Percentiles rank a stretch among this genome's conserved stretches.
phyloP scores from a whole-genome alignment of 352 stramenopile species.

The Phytophthora quininea region DNA sequence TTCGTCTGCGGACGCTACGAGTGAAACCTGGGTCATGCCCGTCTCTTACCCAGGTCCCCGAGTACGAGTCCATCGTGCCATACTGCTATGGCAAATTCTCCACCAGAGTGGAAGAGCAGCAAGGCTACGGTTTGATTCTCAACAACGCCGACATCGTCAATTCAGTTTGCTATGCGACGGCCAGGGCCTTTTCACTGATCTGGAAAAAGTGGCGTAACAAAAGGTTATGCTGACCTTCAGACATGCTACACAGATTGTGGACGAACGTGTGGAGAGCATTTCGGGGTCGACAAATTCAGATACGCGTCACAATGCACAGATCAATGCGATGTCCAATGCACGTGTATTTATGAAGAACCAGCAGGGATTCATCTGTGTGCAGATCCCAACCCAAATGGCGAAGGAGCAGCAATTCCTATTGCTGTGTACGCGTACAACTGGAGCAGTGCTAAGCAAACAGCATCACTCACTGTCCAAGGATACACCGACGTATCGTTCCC shows the following conservation, averaged over 20 bases:
- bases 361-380: conserved; percentile 48
- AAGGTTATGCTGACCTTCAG: conserved; percentile 55
- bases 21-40: conserved; percentile 61
- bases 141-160: conserved; percentile 61
- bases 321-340: conserved; percentile 62
- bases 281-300: conserved; percentile 62
- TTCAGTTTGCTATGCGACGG: conserved; percentile 49
- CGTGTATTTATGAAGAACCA: conserved; percentile 71
- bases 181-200: conserved; percentile 53
- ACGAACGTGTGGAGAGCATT: conserved; percentile 47
- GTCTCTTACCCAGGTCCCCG: conserved; percentile 50
- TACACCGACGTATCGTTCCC: conserved; percentile 50
- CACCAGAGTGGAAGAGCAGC: conserved; percentile 35
- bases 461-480: conserved; percentile 23
- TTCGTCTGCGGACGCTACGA: conserved; percentile 61
- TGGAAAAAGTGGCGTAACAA: conserved; percentile 31
- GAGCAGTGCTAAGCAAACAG: conserved; percentile 33
- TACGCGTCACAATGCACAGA: conserved; percentile 49
- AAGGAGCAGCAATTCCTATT: conserved; percentile 32
- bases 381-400: conserved; percentile 59
- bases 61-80: conserved; percentile 65
- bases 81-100: conserved; percentile 70
- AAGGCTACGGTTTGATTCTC: conserved; percentile 60
- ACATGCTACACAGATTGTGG: conserved; percentile 61
- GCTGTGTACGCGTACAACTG: conserved; percentile 66